These are phyloP conservation scores for Solidago caesia DNA, from an alignment of 129 eudicot species.

Conservation along the genomic window DNA sequence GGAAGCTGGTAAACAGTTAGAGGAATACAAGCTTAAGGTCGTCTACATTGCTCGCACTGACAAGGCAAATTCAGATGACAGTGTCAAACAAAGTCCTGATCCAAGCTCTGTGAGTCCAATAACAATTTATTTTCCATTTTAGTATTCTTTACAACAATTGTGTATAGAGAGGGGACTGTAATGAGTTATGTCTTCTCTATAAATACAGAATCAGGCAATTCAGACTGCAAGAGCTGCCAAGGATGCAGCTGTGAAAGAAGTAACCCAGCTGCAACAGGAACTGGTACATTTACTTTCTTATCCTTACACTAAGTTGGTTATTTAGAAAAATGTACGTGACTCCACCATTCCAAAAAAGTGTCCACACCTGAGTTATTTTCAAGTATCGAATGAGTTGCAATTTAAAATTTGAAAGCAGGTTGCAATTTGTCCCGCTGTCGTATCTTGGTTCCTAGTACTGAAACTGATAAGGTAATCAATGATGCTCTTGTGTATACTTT, in stretches of 20 bases:
- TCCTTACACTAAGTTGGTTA: slow-evolving; percentile 5
- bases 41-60: slow-evolving; percentile 45
- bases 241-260: slow-evolving; percentile 72
- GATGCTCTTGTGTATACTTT: no score
- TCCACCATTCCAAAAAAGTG: neutral
- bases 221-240: slow-evolving; percentile 64
- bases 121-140: slow-evolving; percentile 5
- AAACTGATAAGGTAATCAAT: no score
- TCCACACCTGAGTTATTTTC: neutral
- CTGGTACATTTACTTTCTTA: slow-evolving; percentile 43
- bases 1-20: slow-evolving; percentile 64
- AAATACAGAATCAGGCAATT: slow-evolving; percentile 43
- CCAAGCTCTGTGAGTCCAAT: slow-evolving; percentile 47
- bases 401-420: neutral
- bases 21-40: slow-evolving; percentile 80
- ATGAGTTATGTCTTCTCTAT: slow-evolving; percentile 8
- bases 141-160: neutral
- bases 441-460: no score
- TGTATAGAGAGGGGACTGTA: neutral
- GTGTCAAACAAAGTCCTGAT: slow-evolving; percentile 35
- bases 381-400: neutral
- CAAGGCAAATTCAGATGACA: slow-evolving; percentile 41
- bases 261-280: slow-evolving; percentile 65
- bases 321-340: neutral
- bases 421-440: no score